Evolutionary conservation across 306 rosid genomes (phyloP), one percentile per base, ranked within the genome.

Genomic region (Erythrophleum fordii): DNA sequence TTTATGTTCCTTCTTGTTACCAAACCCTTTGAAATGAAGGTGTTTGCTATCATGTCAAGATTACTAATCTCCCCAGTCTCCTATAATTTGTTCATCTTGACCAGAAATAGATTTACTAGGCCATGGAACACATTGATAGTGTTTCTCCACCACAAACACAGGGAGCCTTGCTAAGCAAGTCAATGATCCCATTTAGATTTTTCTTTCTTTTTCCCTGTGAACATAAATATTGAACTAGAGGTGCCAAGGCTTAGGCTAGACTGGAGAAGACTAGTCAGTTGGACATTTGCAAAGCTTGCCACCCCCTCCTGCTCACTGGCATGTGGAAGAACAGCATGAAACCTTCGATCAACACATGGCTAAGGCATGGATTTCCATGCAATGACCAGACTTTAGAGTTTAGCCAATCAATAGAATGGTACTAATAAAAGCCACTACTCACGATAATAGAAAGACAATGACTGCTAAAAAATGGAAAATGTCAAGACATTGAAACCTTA

Each of bases 21-120:
- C 34, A 31, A 31, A 31, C 34, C 34, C 34, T 1, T 31, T 31
- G 4, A 31, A 31, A 1, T 31, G 14, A 28, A 61, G 3, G 9
- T 34, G 5, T 18, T 18, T 51, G 45, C 17, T 74, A 29, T 65
- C 37, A 46, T 66, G 59, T 66, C 62, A 74, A 55, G 25, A 66
- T 44, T 55, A 11, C n/a, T 12, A 11, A 53, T 11, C 64, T 59
- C 78, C 79, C 45, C 64, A 72, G 35, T 49, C 75, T 53, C 72
- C 41, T 28, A 46, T 70, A 29, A 34, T 69, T 71, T 53, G 28
- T 56, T 65, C 39, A 61, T 68, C 75, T 66, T 67, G 22, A 62
- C 13, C 37, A 62, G 20, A 62, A 31, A 62, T 62, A 26, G 31
- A 45, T 53, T 55, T 72, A 34, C 42, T 26, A n/a, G 51, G 8